Evolutionary conservation across 306 rosid species (phyloP).

Genomic region (Quillaja saponaria): DNA sequence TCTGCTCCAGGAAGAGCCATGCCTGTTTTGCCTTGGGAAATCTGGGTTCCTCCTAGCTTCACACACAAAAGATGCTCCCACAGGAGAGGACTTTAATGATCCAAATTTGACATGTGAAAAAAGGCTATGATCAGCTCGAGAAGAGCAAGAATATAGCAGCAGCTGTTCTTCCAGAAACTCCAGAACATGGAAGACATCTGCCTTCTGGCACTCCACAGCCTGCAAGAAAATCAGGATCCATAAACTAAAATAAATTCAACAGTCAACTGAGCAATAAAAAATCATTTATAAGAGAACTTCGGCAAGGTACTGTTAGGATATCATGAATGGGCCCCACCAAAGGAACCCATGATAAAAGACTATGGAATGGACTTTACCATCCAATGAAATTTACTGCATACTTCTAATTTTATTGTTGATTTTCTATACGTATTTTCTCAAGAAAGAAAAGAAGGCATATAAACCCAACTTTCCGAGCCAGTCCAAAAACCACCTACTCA

Average conservation of each 20-base stretch:
- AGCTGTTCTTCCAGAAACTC: constrained; percentile 58
- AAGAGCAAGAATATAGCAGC: constrained; percentile 47
- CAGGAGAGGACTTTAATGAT: constrained; percentile 44
- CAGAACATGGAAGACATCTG: constrained; percentile 60
- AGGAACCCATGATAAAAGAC: constrained; percentile 8
- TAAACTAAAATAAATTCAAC: constrained; percentile 19
- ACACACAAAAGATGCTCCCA: constrained; percentile 55
- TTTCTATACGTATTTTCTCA: not conserved
- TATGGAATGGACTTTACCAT: too few relatives aligned
- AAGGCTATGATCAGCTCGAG: constrained; percentile 37
- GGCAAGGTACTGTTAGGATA: not conserved
- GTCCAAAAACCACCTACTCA: constrained; percentile 8
- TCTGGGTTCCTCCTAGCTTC: constrained; percentile 74
- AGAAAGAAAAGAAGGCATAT: not conserved
- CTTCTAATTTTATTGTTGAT: constrained; percentile 3
- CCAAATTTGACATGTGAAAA: constrained; percentile 51
- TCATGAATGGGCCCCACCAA: not conserved
- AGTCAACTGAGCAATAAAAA: not conserved
- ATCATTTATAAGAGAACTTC: not conserved
- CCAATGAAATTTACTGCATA: not conserved
- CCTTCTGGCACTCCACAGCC: constrained; percentile 68
- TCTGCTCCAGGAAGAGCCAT: constrained; percentile 60
- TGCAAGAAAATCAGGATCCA: constrained; percentile 38
- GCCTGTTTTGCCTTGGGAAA: constrained; percentile 71
- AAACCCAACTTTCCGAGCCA: constrained; percentile 6